Evolutionary conservation across 495 filamentous ascomycete species (phyloP), one percentile per base, ranked within the genome.

Genomic region (Penicillium crystallinum): DNA sequence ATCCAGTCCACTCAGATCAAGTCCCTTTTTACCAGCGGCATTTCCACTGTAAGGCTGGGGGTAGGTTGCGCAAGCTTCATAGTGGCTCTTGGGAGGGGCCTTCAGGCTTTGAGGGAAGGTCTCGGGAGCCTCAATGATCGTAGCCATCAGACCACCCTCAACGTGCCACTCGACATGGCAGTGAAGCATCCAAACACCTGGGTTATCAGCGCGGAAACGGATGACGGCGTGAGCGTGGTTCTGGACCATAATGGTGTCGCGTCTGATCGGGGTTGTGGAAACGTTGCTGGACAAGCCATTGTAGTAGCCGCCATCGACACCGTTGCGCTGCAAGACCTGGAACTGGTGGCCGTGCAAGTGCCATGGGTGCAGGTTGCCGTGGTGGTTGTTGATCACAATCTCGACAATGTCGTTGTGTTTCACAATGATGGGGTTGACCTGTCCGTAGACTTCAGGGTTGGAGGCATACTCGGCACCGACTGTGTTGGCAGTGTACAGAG

Each of bases 121-220:
- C 53, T 66, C 63, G 1, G 63, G 63, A 4, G 63, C 63, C 68
- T 91, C 88, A 59, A 93, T 80, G 25, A 92, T 71, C 8, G 81
- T 87, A 14, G 81, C 84, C 1, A 80, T 81, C 18, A 93, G 75
- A 19, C 89, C 89, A 59, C 81, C 81, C 54, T 79, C 82, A 36
- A 89, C 78, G 61, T 91, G 88, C 85, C 87, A 91, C 72, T 89
- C 87, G 23, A 89, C 77, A 66, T 90, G 87, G 69, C 89, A 91
- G 64, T 93, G 89, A 65, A 91, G 87, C 19, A 91, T 67, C 79
- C 83, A 91, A 31, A 90, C 77, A 46, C 86, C 90, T 15, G 89
- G 67, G 62, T 95, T 95, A 48, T 86, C 78, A 1, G 84, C 82
- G 22, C 77, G 71, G 72, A 89, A 90, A 0, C 86, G 67, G 2